Base-by-base conservation (phyloP, 1,284 basidiomycete genomes). In the Fomitiporia mediterranea region DNA sequence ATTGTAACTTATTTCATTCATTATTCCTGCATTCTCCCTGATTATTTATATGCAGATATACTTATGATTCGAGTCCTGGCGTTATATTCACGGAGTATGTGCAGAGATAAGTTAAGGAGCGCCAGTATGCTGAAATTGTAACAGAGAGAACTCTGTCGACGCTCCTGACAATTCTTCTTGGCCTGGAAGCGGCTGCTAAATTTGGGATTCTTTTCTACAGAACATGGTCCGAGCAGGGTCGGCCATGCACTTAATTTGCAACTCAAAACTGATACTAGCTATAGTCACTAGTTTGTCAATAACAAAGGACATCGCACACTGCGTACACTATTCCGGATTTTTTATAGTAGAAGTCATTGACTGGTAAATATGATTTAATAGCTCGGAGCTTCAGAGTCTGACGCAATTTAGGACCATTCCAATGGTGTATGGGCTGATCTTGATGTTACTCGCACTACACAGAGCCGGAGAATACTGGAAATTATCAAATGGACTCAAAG, bases 61-160 rank as follows among this genome's bases (percentile, higher is more conserved):
- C 52, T 53, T 11, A n/a, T 35, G n/a, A 21, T 53, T 25, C 32
- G 52, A 23, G 42, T 44, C 28, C 30, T 53, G 15, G 52, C 52
- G 13, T 32, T 53, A n/a, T 35, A 25, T 25, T 15, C 25, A 7
- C 19, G 34, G 8, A 32, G 52, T 44, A 28, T 7, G 40, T 7
- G 21, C 2, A 23, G 17, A 17, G 8, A 15, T 17, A 2, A 2
- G 27, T n/a, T 21, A 19, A 11, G 11, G 27, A 27, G 23, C 19
- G 9, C 5, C 9, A 21, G 17, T 21, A 28, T 11, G 25, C 6
- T 28, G 27, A 6, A 27, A 23, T 23, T 40, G 13, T 3, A 34
- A 27, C 23, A 53, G 52, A 43, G 15, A 30, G n/a, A 19, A 53
- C 21, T 15, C 7, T 35, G 13, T 7, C 40, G 11, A 4, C 15